Evolutionary conservation across 2,329 filamentous ascomycete species (phyloP), one percentile per base, ranked within the genome.

Genomic region (Trichoderma asperellum): DNA sequence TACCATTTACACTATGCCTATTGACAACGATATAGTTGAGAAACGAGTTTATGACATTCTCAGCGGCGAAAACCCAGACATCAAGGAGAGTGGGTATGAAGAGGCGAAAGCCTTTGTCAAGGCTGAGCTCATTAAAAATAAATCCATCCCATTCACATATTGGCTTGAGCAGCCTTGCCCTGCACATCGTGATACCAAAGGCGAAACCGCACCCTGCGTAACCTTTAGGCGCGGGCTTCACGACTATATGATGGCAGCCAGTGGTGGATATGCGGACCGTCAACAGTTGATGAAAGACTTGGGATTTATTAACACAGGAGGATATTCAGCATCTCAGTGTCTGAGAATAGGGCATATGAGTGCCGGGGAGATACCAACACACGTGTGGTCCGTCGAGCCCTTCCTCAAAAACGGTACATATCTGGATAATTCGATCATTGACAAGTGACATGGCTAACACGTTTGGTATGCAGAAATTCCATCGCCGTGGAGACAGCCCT

Each of bases 401-500:
- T 68, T 68, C 24, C 49, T 68, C 37, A 56, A 57, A 40, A 24
- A 56, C 32, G 59, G 67, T 63, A 61, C 4, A 40, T 16, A 11
- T 10, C 21, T 4, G 2, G 1, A 16, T 2, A 63, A n/a, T 10
- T 5, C 8, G 4, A 3, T n/a, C 5, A 1, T 18, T 24, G 7
- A 2, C 1, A 7, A 2, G 1, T 3, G 1, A 0, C 7, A 1
- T 0, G 24, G 2, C 49, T 63, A 5, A 68, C 8, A 24, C 12
- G 1, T 18, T 7, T 5, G 32, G 4, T 2, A 18, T 49, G 6
- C 53, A 68, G 67, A 52, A 0, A 49, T 68, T 18, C 67, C 67
- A 12, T 68, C 67, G 29, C 67, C 67, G 0, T 68, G 67, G 67
- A 68, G 67, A 10, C 49, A 68, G 21, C 67, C 67, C 53, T 68